Evolutionary conservation across 192 early-diverging fungal genomes (phyloP).

Genomic region (Borealophlyctis nickersoniae): DNA sequence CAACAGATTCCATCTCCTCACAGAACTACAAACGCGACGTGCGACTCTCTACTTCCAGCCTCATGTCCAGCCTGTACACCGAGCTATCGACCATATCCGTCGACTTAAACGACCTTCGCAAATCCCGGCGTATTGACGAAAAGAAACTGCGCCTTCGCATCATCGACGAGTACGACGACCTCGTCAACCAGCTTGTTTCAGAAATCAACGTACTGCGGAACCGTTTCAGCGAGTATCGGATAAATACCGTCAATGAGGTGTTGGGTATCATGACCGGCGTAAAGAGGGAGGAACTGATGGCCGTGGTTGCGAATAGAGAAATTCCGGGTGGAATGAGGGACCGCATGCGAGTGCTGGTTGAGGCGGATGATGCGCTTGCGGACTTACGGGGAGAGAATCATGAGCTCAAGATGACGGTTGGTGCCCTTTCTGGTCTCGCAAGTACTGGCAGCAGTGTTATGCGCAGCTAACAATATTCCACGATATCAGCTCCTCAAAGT

Average conservation of each 20-base stretch:
- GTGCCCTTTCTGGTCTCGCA: too few species aligned
- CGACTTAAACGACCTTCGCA: slow-evolving; percentile 46
- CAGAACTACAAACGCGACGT: slow-evolving; percentile 45
- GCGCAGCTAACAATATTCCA: too few species aligned
- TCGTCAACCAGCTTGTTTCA: slow-evolving; percentile 50
- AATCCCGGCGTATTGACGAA: slow-evolving; percentile 45
- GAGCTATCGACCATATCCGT: slow-evolving; percentile 43
- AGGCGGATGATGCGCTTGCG: slow-evolving; percentile 32
- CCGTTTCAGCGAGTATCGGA: slow-evolving; percentile 51
- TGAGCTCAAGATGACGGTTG: slow-evolving; percentile 53
- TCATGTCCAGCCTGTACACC: slow-evolving; percentile 33
- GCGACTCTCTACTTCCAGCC: slow-evolving; percentile 30
- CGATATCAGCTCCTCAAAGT: slow-evolving; percentile 49
- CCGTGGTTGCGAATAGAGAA: slow-evolving; percentile 37
- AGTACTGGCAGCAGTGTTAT: too few species aligned
- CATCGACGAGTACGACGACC: slow-evolving; percentile 53
- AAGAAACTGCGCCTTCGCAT: slow-evolving; percentile 43
- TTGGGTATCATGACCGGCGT: slow-evolving; percentile 50
- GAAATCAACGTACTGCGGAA: slow-evolving; percentile 50
- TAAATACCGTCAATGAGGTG: slow-evolving; percentile 50
- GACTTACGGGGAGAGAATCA: slow-evolving; percentile 38
- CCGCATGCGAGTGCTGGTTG: slow-evolving; percentile 33
- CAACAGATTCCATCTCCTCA: neutral
- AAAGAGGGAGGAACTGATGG: slow-evolving; percentile 49
- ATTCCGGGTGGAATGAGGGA: slow-evolving; percentile 38